A percentile compares a stretch with the other conserved stretches of the same genome.
These are phyloP conservation scores for Scytalidium lignicola DNA, from an alignment of 2,329 filamentous ascomycete genomes.

Conservation along the genomic window DNA sequence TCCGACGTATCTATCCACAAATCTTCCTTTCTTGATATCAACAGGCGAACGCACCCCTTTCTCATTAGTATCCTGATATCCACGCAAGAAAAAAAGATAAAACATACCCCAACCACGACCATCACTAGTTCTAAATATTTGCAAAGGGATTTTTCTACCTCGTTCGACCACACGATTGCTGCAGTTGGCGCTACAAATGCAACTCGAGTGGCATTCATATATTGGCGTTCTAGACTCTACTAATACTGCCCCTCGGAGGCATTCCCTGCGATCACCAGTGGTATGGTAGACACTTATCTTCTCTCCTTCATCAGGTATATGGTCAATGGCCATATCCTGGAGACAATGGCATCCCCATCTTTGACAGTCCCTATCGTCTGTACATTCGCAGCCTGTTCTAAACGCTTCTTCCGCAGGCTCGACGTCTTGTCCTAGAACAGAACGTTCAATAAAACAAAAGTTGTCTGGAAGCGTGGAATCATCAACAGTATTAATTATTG, in stretches of 20 bases:
- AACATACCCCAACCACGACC: conserved; percentile 66
- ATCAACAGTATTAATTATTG: conserved; percentile 60
- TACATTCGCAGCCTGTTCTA: conserved; percentile 65
- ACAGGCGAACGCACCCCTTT: conserved; percentile 59
- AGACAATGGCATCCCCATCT: conserved; percentile 65
- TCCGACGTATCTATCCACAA: conserved; percentile 75
- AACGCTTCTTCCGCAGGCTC: conserved; percentile 55
- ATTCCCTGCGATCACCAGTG: conserved; percentile 45
- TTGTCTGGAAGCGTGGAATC: conserved; percentile 49
- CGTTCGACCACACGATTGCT: conserved; percentile 73
- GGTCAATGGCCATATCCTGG: conserved; percentile 45
- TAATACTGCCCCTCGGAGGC: conserved; percentile 47
- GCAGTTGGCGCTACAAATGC: conserved; percentile 59
- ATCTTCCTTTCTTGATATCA: conserved; percentile 65
- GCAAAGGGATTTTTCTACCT: conserved; percentile 63
- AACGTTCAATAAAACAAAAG: conserved; percentile 65
- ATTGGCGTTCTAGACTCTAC: conserved; percentile 54
- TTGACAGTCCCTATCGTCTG: conserved; percentile 56
- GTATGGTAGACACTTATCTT: conserved; percentile 51
- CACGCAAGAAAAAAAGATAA: conserved; percentile 4
- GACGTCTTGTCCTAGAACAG: conserved; percentile 56
- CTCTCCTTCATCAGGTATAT: conserved; percentile 25
- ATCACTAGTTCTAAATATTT: conserved; percentile 71
- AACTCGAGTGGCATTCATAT: conserved; percentile 75
- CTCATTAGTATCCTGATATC: conserved; percentile 5